phyloP scores from a whole-genome alignment of 2,329 filamentous ascomycete genomes.

The Curvularia sp. region DNA sequence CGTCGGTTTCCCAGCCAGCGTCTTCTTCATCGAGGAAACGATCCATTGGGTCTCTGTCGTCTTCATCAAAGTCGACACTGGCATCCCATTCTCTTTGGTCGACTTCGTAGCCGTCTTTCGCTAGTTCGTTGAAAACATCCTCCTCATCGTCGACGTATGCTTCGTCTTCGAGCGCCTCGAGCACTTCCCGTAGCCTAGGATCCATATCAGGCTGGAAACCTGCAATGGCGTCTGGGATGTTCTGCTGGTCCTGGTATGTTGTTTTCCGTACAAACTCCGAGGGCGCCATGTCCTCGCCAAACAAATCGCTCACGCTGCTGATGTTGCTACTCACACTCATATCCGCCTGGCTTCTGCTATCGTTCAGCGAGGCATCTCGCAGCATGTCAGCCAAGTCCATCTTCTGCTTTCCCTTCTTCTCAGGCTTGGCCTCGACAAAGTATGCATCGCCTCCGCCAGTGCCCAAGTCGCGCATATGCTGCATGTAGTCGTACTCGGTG shows the following conservation, averaged over 20 bases:
- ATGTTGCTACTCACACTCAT: constrained; percentile 55
- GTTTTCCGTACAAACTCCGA: constrained; percentile 78
- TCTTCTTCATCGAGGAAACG: constrained; percentile 65
- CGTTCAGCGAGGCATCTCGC: constrained; percentile 57
- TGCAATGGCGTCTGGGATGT: constrained; percentile 87
- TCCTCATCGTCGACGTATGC: constrained; percentile 86
- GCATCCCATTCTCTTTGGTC: constrained; percentile 81
- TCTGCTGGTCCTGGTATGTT: constrained; percentile 91
- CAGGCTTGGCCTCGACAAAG: constrained; percentile 78
- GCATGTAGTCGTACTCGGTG: constrained; percentile 98
- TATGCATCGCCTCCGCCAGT: constrained; percentile 71
- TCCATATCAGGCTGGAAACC: constrained; percentile 99
- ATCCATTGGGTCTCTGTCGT: constrained; percentile 48
- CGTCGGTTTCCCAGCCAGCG: constrained; percentile 93
- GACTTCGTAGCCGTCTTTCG: constrained; percentile 74
- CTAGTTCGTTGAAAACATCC: constrained; percentile 80
- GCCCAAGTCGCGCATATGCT: constrained; percentile 89
- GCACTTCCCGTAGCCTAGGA: constrained; percentile 83
- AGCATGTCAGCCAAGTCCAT: constrained; percentile 83
- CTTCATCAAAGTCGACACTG: constrained; percentile 54
- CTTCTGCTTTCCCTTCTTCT: constrained; percentile 75
- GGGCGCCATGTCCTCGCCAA: constrained; percentile 78
- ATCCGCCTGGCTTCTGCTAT: constrained; percentile 52
- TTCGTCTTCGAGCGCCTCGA: constrained; percentile 94
- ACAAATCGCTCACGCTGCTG: constrained; percentile 58